phyloP scores from a whole-genome alignment of 192 early-diverging fungal genomes.

The Lobosporangium transversale region DNA sequence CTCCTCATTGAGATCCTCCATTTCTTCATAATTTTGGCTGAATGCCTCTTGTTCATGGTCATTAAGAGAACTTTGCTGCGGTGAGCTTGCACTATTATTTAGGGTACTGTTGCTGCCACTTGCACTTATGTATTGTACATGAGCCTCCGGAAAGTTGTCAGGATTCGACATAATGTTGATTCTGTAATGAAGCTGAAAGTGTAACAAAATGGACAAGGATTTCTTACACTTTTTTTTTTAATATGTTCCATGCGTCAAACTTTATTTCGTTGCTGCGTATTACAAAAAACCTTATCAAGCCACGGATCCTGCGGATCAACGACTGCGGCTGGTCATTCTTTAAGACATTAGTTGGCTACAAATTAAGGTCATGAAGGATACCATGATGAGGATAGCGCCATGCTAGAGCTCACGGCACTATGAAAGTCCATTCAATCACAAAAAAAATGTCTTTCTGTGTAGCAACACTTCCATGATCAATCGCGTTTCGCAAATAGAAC shows the following conservation, averaged over 20 bases:
- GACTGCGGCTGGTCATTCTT: neutral
- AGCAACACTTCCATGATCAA: too few relatives aligned
- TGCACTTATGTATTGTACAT: neutral
- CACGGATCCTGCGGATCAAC: too few relatives aligned
- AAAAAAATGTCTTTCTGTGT: too few relatives aligned
- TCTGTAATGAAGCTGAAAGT: neutral
- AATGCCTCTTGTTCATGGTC: neutral
- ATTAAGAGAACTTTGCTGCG: neutral
- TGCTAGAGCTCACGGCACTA: too few relatives aligned
- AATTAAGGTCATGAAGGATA: too few relatives aligned
- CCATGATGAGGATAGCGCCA: too few relatives aligned
- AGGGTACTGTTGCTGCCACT: neutral
- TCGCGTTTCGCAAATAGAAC: too few relatives aligned
- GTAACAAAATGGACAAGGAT: neutral
- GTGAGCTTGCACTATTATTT: neutral
- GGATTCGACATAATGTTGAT: neutral
- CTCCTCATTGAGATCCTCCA: conserved; percentile 5
- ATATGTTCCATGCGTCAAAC: neutral
- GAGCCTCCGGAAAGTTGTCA: neutral
- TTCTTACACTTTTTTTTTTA: neutral
- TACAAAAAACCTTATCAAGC: neutral
- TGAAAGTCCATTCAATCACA: too few relatives aligned
- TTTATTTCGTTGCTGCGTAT: conserved; percentile 5
- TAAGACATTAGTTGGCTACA: too few relatives aligned
- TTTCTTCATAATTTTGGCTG: too few relatives aligned